Conservation (phyloP, 805 yeast species). For the Candida lessepsii region DNA sequence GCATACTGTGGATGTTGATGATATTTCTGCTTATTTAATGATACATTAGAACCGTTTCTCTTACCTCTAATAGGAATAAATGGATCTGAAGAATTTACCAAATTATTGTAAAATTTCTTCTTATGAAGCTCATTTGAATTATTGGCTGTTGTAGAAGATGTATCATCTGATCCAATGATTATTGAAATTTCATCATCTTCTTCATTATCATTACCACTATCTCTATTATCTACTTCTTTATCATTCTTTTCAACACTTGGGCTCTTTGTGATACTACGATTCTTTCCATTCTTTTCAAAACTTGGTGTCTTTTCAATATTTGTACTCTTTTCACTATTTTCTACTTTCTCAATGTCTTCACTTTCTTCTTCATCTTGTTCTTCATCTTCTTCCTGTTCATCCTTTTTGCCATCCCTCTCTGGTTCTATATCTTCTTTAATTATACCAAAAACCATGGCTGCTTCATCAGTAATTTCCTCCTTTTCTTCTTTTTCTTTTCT, state of each 20-base stretch:
- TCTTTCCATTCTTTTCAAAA: too few relatives aligned
- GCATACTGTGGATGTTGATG: slow-evolving; percentile 4
- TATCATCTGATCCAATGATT: slow-evolving; percentile 35
- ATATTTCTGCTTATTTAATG: slow-evolving; percentile 17
- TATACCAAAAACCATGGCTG: slow-evolving; percentile 46
- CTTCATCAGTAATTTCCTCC: slow-evolving; percentile 34
- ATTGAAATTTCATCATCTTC: slow-evolving; percentile 40
- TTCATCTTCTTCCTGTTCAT: slow-evolving; percentile 1
- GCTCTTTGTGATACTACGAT: too few relatives aligned
- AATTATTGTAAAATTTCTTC: slow-evolving; percentile 13
- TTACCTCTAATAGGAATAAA: slow-evolving; percentile 14
- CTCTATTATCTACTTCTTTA: slow-evolving; percentile 15
- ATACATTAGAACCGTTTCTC: slow-evolving; percentile 14
- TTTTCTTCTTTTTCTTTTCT: slow-evolving; percentile 25
- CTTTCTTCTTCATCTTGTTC: background rate
- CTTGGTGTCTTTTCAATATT: background rate
- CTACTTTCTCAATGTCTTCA: background rate
- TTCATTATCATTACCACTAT: slow-evolving; percentile 26
- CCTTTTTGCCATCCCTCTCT: slow-evolving; percentile 3
- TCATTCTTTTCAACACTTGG: slow-evolving; percentile 10
- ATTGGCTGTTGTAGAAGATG: slow-evolving; percentile 22
- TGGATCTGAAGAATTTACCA: slow-evolving; percentile 23
- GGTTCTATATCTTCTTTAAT: slow-evolving; percentile 18
- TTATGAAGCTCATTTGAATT: slow-evolving; percentile 12
- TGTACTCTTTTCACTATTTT: background rate